Evolutionary conservation across 192 early-diverging fungal genomes (phyloP), one percentile per base, ranked within the genome.

Genomic region (Coemansia sp.): DNA sequence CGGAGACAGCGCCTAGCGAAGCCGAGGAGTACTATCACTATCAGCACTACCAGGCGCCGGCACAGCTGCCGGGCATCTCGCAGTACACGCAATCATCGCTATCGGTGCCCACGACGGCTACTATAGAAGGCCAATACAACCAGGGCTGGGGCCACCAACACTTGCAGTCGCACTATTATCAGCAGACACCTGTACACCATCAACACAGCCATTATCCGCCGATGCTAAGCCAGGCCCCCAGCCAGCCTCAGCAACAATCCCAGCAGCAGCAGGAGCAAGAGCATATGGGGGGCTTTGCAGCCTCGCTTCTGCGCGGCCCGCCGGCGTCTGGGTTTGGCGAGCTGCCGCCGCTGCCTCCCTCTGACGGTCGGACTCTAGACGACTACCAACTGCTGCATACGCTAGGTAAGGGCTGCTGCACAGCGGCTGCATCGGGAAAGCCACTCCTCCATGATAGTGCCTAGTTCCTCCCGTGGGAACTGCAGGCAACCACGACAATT

Each of bases 341-440:
- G 37, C 31, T 67, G 65, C 51, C 46, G 40, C 53, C 62, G 60
- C 51, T 38, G 46, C 51, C 58, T 10, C 38, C 68, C 20, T 63
- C 61, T 26, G 77, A 80, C 46, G 73, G 73, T 45, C 73, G 77
- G 64, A 71, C 69, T 10, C 77, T 80, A 37, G 66, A 75, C 58
- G 77, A 80, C 60, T 80, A 66, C 31, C 73, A 80, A 66, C 62
- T 80, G 63, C 77, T 80, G 56, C 67, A 74, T 65, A 80, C 77
- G 14, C 69, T 80, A 70, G 76, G 76, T 74, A 79, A 73, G 76
- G 51, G 26, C 50, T 14, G 13, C 23, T 26, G 24, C 24, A 43
- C 5, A 3, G 5, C n/a, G 43, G 9, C 18, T 46, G 43, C 43
- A 46, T n/a, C 31, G 16, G 8, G 43, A 48, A 62, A 62, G 61